Percentiles rank a stretch among this genome's conserved stretches.
These are phyloP conservation scores for Coelastrella sp. DNA, from an alignment of 139 green algal genomes.

Conservation along the genomic window DNA sequence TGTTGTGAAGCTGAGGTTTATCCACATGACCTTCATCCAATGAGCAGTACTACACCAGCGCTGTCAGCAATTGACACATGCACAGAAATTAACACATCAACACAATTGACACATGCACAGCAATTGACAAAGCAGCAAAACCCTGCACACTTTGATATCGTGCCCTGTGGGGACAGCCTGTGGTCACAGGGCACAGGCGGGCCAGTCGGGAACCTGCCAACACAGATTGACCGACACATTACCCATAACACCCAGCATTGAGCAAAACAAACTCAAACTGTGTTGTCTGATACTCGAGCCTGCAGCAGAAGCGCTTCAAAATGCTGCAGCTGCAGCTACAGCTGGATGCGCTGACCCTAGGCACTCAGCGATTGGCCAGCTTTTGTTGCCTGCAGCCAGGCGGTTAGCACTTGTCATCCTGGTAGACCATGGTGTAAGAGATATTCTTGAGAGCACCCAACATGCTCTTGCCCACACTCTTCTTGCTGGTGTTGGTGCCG, in stretches of 20 bases:
- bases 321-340: not conserved
- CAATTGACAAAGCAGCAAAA: too few species aligned
- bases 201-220: too few species aligned
- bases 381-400: not conserved
- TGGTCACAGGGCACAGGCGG: too few species aligned
- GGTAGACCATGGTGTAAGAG: not conserved
- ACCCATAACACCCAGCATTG: not conserved
- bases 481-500: not conserved
- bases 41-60: too few species aligned
- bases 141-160: too few species aligned
- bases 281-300: not conserved
- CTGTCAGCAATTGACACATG: too few species aligned
- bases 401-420: not conserved
- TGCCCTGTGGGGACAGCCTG: too few species aligned
- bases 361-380: not conserved
- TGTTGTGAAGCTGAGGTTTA: too few species aligned
- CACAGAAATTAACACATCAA: too few species aligned
- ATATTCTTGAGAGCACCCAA: not conserved
- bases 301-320: not conserved
- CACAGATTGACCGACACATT: too few species aligned
- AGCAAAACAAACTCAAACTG: not conserved
- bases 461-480: not conserved
- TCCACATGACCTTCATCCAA: too few species aligned
- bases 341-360: not conserved
- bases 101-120: too few species aligned